These are phyloP conservation scores for Capsicum rhomboideum DNA, from an alignment of 257 asterid species.

Conservation along the genomic window DNA sequence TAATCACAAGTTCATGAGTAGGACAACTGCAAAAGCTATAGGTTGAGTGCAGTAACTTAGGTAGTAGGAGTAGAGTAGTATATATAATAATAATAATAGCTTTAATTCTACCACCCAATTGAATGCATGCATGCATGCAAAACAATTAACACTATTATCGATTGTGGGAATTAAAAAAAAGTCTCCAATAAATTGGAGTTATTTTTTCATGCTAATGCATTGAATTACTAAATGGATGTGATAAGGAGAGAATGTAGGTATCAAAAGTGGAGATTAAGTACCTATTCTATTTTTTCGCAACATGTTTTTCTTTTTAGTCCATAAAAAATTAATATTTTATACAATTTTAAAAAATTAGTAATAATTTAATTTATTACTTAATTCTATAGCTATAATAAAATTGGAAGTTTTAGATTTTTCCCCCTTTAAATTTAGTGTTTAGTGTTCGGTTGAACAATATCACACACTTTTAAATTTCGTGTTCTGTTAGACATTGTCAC, in stretches of 20 bases:
- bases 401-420: neutral
- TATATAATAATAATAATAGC: neutral
- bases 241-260: constrained; percentile 10
- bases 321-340: neutral
- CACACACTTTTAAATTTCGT: too few relatives aligned
- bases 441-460: neutral
- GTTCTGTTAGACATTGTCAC: neutral
- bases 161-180: neutral
- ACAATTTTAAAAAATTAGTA: too few relatives aligned
- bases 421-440: too few relatives aligned
- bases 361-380: too few relatives aligned
- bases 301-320: neutral
- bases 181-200: neutral
- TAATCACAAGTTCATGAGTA: neutral
- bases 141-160: neutral
- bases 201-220: constrained; percentile 1
- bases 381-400: neutral
- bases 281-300: neutral
- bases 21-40: neutral
- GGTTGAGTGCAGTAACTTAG: neutral
- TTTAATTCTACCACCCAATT: neutral
- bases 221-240: neutral
- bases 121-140: constrained; percentile 1
- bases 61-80: neutral
- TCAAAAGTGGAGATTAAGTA: neutral